Conservation (phyloP, 2,329 filamentous ascomycete species). For the Colletotrichum limetticola region DNA sequence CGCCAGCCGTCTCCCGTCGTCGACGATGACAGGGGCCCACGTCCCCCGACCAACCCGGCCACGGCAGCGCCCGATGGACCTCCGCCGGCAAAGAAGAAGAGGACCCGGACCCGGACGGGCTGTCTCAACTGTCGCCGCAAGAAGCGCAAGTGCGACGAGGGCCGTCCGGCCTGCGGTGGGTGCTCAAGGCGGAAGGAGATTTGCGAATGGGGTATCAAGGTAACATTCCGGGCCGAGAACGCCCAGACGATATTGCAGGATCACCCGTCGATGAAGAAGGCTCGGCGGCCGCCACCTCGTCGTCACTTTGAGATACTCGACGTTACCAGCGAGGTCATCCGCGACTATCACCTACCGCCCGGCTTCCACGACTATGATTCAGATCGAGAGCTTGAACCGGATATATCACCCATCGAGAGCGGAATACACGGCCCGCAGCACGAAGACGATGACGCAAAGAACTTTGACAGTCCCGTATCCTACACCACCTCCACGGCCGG, state of each 20-base stretch:
- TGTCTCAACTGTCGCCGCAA: conserved; percentile 52
- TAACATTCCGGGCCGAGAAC: conserved; percentile 50
- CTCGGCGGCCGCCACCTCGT: conserved; percentile 37
- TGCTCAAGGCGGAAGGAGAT: conserved; percentile 45
- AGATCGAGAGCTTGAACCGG: conserved; percentile 10
- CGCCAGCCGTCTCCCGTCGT: background rate
- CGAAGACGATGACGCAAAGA: conserved; percentile 12
- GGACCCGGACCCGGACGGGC: conserved; percentile 47
- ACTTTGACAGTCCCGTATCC: conserved; percentile 18
- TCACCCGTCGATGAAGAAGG: conserved; percentile 48
- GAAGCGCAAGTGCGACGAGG: conserved; percentile 52
- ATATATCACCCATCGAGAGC: background rate
- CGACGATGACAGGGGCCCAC: background rate
- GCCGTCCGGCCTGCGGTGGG: conserved; percentile 47
- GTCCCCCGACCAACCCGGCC: conserved; percentile 6
- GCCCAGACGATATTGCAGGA: conserved; percentile 44
- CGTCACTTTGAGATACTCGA: conserved; percentile 50
- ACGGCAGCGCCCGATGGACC: conserved; percentile 5
- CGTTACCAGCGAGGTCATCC: conserved; percentile 48
- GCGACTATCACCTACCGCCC: conserved; percentile 46
- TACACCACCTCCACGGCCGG: conserved; percentile 27
- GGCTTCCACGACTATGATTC: conserved; percentile 29
- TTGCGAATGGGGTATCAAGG: conserved; percentile 51
- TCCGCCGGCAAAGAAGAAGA: conserved; percentile 38
- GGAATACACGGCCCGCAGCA: background rate